Evolutionary conservation across 2,329 filamentous ascomycete species (phyloP).

Genomic region (Beauveria asiatica): DNA sequence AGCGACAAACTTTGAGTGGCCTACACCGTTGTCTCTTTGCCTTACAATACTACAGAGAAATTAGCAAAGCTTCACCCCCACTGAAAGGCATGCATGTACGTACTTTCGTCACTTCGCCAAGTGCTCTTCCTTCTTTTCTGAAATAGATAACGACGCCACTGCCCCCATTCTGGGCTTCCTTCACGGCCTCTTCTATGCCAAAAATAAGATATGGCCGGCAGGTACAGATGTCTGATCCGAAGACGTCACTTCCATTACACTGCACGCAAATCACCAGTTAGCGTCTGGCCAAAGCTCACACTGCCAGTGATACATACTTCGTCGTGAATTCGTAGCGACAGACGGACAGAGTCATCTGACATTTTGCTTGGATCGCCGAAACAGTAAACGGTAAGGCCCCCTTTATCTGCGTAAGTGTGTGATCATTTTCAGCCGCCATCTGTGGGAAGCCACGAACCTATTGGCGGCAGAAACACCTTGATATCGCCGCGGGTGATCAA

Average conservation of each 20-base stretch:
- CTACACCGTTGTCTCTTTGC: background rate
- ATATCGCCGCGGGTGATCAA: conserved; percentile 90
- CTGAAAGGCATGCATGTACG: conserved; percentile 23
- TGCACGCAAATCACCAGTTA: conserved; percentile 18
- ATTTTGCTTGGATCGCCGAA: conserved; percentile 94
- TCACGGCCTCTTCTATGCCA: conserved; percentile 94
- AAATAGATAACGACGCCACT: conserved; percentile 97
- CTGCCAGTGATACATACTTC: conserved; percentile 34
- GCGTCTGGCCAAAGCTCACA: background rate
- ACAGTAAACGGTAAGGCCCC: conserved; percentile 90
- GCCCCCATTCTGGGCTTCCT: conserved; percentile 88
- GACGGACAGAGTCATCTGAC: conserved; percentile 70
- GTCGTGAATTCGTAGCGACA: conserved; percentile 75
- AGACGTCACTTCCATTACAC: conserved; percentile 96
- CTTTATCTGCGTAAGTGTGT: conserved; percentile 25
- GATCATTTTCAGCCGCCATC: background rate
- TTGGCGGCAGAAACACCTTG: conserved; percentile 91
- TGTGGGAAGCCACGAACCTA: conserved; percentile 43
- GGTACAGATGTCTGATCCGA: conserved; percentile 96
- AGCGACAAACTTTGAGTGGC: background rate
- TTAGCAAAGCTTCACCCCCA: conserved; percentile 22
- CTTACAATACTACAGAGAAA: conserved; percentile 8
- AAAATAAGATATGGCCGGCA: conserved; percentile 94
- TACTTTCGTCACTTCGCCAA: conserved; percentile 94
- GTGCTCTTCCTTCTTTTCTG: conserved; percentile 88